These are phyloP conservation scores for Chlamydomonas sp. DNA, from an alignment of 139 green algal species.

Conservation along the genomic window DNA sequence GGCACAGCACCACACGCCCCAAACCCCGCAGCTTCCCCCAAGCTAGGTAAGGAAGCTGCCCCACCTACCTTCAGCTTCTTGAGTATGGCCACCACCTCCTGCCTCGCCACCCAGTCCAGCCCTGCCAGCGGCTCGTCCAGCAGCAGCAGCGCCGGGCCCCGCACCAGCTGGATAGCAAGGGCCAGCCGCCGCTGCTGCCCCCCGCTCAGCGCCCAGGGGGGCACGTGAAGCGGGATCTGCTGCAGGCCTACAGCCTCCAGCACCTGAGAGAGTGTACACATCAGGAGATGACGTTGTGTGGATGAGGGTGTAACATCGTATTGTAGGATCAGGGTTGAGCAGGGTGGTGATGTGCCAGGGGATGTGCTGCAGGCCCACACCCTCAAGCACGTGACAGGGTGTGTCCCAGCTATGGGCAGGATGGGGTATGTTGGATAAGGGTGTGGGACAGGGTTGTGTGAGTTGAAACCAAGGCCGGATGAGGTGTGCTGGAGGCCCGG, in stretches of 20 bases:
- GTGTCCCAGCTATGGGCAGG: neutral
- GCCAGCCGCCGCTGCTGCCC: slow-evolving; percentile 93
- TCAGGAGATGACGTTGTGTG: too few relatives aligned
- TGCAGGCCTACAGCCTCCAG: slow-evolving; percentile 78
- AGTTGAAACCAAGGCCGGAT: too few relatives aligned
- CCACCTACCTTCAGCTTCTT: slow-evolving; percentile 33
- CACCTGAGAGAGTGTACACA: slow-evolving; percentile 43
- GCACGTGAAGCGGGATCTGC: slow-evolving; percentile 69
- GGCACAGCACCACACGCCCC: too few relatives aligned
- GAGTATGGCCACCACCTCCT: slow-evolving; percentile 51
- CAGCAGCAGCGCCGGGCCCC: slow-evolving; percentile 82
- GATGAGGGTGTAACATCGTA: neutral
- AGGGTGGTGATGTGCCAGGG: slow-evolving; percentile 68
- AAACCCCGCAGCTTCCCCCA: neutral
- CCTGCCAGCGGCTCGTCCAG: slow-evolving; percentile 92
- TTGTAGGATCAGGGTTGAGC: neutral
- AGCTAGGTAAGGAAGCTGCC: neutral
- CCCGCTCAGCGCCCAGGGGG: slow-evolving; percentile 76
- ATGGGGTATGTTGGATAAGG: neutral
- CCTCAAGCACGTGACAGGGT: slow-evolving; percentile 62
- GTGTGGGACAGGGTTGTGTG: neutral
- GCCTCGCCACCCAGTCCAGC: slow-evolving; percentile 81
- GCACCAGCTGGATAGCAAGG: slow-evolving; percentile 88
- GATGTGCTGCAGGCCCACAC: slow-evolving; percentile 76
- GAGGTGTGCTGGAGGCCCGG: too few relatives aligned